Evolutionary conservation across 2,329 filamentous ascomycete species (phyloP).

Genomic region (Bipolaris cookei): DNA sequence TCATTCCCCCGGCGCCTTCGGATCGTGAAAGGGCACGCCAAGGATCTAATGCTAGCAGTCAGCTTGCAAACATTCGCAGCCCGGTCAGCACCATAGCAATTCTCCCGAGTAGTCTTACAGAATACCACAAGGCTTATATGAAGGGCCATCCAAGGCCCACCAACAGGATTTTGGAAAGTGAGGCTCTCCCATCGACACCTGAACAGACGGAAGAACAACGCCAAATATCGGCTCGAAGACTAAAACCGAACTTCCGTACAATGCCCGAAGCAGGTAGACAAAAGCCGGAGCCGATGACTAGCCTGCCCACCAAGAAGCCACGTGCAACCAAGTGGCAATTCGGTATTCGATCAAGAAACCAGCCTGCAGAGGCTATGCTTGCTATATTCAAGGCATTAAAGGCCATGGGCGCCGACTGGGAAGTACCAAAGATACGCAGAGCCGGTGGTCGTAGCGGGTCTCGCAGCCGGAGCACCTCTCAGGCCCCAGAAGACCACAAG

Average conservation of each 20-base stretch:
- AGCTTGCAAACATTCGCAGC: conserved; percentile 48
- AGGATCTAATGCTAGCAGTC: conserved; percentile 53
- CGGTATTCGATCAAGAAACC: conserved; percentile 91
- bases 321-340: conserved; percentile 97
- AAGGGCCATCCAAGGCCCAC: conserved; percentile 62
- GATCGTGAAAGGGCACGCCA: conserved; percentile 53
- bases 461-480: conserved; percentile 42
- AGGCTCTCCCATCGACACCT: conserved; percentile 48
- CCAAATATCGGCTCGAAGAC: conserved; percentile 76
- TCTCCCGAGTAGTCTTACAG: conserved; percentile 85
- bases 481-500: conserved; percentile 34
- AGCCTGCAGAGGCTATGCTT: conserved; percentile 89
- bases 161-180: conserved; percentile 25
- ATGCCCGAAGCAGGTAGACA: conserved; percentile 63
- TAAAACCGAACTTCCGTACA: conserved; percentile 84
- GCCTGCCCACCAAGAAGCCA: conserved; percentile 68
- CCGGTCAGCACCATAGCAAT: conserved; percentile 83
- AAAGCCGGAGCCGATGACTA: conserved; percentile 62
- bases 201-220: conserved; percentile 66
- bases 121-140: conserved; percentile 91
- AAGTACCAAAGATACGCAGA: conserved; percentile 58
- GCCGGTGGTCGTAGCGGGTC: conserved; percentile 50
- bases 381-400: conserved; percentile 93
- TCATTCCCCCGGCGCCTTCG: conserved; percentile 31
- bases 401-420: conserved; percentile 89